Evolutionary conservation across 1,284 basidiomycete genomes (phyloP).

Genomic region (Tilletia indica): DNA sequence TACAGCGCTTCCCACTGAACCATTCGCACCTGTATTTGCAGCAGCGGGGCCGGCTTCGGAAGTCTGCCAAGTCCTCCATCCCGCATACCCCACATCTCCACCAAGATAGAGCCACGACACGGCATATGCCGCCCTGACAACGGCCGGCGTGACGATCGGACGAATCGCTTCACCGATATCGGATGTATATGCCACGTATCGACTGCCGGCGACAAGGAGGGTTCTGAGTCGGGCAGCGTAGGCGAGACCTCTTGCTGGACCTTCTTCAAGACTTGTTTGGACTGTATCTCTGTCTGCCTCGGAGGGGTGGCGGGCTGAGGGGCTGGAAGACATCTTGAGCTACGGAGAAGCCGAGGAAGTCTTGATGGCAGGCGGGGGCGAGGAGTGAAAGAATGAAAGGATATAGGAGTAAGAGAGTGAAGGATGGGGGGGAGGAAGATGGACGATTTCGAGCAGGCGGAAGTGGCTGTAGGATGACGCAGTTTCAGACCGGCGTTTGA

Average conservation of each 20-base stretch:
- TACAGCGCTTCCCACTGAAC: slow-evolving; percentile 18
- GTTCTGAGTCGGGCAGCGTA: slow-evolving; percentile 48
- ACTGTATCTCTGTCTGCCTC: slow-evolving; percentile 20
- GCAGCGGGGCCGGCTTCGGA: not conserved
- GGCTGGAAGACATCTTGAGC: not conserved
- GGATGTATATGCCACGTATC: slow-evolving; percentile 65
- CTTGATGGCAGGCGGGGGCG: too few relatives aligned
- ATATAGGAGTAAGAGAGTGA: too few relatives aligned
- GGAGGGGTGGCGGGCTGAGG: not conserved
- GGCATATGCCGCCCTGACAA: slow-evolving; percentile 81
- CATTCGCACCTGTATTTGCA: slow-evolving; percentile 25
- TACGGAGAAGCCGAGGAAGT: too few relatives aligned
- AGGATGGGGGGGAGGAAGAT: too few relatives aligned
- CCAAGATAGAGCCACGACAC: slow-evolving; percentile 72
- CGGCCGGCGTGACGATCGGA: slow-evolving; percentile 74
- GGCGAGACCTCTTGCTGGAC: slow-evolving; percentile 40
- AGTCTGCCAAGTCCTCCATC: slow-evolving; percentile 60
- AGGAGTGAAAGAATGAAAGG: too few relatives aligned
- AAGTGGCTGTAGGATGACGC: too few relatives aligned
- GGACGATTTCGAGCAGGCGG: too few relatives aligned
- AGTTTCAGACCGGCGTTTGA: too few relatives aligned
- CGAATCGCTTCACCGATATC: slow-evolving; percentile 90
- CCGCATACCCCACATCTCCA: slow-evolving; percentile 86
- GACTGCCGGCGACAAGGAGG: slow-evolving; percentile 32
- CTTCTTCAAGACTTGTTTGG: slow-evolving; percentile 34